Conservation (phyloP, 2,329 filamentous ascomycete species). For the Leptographium flavum region DNA sequence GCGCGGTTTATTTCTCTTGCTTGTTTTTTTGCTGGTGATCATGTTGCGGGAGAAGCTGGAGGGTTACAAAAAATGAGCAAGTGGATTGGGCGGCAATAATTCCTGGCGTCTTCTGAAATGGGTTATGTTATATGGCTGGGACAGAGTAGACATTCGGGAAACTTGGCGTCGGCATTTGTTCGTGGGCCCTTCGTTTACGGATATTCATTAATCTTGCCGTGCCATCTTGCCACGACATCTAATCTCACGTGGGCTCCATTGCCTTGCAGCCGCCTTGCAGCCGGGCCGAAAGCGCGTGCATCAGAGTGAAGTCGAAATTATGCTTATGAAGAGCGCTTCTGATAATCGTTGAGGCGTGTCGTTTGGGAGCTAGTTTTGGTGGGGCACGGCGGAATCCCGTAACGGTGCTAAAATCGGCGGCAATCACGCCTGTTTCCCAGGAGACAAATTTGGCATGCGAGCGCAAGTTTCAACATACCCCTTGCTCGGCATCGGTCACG, state of each 20-base stretch:
- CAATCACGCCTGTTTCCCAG: slow-evolving; percentile 4
- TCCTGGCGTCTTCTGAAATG: slow-evolving; percentile 11
- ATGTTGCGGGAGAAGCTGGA: slow-evolving; percentile 5
- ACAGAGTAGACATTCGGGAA: slow-evolving; percentile 15
- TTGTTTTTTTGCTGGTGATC: slow-evolving; percentile 1
- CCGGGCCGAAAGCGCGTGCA: neutral
- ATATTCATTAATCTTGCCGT: slow-evolving; percentile 6
- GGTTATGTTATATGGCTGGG: slow-evolving; percentile 9
- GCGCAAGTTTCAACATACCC: too few species aligned
- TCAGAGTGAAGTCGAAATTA: neutral
- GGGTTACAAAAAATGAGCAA: slow-evolving; percentile 6
- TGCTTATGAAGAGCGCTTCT: too few species aligned
- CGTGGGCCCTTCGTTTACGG: slow-evolving; percentile 9
- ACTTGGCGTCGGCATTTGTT: slow-evolving; percentile 13
- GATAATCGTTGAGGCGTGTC: neutral
- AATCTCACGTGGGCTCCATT: neutral
- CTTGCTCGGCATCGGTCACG: neutral
- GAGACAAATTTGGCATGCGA: slow-evolving; percentile 1
- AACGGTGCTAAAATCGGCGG: neutral
- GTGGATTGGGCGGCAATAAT: slow-evolving; percentile 6
- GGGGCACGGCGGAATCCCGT: neutral
- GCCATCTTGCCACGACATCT: neutral
- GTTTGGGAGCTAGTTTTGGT: neutral
- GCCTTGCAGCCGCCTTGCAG: neutral
- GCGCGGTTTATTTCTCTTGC: slow-evolving; percentile 3